Base-by-base conservation (phyloP, 2,329 filamentous ascomycete species). In the Phialophora tarda region DNA sequence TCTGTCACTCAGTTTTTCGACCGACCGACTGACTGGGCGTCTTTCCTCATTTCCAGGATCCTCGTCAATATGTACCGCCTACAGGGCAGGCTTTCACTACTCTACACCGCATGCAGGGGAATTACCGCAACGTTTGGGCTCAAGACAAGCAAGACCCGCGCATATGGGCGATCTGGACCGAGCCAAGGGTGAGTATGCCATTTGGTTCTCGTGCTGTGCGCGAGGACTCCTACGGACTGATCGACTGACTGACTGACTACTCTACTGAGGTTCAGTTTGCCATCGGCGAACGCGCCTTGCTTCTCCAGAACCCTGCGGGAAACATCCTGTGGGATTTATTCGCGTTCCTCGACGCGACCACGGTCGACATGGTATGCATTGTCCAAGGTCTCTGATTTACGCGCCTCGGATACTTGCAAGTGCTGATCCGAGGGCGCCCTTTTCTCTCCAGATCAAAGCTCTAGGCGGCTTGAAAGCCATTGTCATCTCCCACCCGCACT, bases 261-360 rank as follows among this genome's bases (percentile, higher is more conserved):
- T 47, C 2, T n/a, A 12, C 41, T 12, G n/a, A n/a, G n/a, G 11
- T 23, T n/a, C 30, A 88, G 75, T 79, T 93, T 66, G 91, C 82
- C 62, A 95, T 95, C 69, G 91, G 91, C 0, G 88, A 95, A 77
- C 85, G 91, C 34, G 88, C 88, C 23, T 83, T 93, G 54, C 80
- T 96, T 1, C 79, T 93, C 12, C 81, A 83, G 58, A 91, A 89
- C 0, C 81, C 85, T 0, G 65, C 77, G 0, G 91, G 91, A 0
- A 93, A 93, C 74, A 77, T 95, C 1, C 84, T 95, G 1, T 96
- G 91, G 91, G 92, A 95, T 77, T 87, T 89, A 67, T 81, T 95
- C 64, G 84, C 90, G 0, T 86, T 88, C 69, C 79, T 95, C 2
- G 89, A 93, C 74, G 78, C 83, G 1, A 82, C 90, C n/a, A 89